A percentile compares a stretch with the other conserved stretches of the same genome.
Evolutionary conservation across 768 basidiomycete genomes (phyloP).

Genomic region (Hemileccinum rubropunctum): DNA sequence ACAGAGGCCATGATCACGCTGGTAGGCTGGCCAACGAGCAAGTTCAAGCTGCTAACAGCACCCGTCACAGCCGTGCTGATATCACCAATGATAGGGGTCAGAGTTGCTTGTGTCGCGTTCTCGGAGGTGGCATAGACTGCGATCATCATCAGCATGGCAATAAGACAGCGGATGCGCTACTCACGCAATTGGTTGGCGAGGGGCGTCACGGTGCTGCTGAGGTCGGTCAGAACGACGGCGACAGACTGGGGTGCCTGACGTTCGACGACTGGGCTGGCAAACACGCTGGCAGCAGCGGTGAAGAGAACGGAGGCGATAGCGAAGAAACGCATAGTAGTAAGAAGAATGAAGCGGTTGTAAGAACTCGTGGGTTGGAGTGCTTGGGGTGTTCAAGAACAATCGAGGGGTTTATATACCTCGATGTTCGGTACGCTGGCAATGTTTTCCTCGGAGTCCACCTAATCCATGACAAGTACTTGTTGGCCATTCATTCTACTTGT

Average conservation of each 20-base stretch:
- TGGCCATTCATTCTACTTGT: too few species aligned
- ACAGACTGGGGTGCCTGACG: conserved; percentile 1
- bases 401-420: too few species aligned
- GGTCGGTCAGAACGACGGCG: not conserved
- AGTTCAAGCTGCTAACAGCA: conserved; percentile 5
- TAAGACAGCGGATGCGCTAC: not conserved
- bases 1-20: conserved; percentile 2
- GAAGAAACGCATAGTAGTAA: conserved; percentile 7
- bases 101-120: conserved; percentile 5
- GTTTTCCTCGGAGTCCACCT: too few species aligned
- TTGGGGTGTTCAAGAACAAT: too few species aligned
- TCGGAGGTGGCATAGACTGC: conserved; percentile 6
- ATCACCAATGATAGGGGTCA: conserved; percentile 2
- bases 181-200: conserved; percentile 6
- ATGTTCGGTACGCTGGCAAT: too few species aligned
- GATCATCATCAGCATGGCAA: not conserved
- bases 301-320: conserved; percentile 1
- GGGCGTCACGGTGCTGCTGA: conserved; percentile 1
- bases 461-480: too few species aligned
- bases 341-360: too few species aligned
- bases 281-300: conserved; percentile 1
- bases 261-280: conserved; percentile 7
- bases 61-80: conserved; percentile 3
- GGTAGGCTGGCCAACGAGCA: conserved; percentile 4
- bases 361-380: too few species aligned